phyloP scores from a whole-genome alignment of 2,329 filamentous ascomycete genomes.

The Epichloe coenophiala region DNA sequence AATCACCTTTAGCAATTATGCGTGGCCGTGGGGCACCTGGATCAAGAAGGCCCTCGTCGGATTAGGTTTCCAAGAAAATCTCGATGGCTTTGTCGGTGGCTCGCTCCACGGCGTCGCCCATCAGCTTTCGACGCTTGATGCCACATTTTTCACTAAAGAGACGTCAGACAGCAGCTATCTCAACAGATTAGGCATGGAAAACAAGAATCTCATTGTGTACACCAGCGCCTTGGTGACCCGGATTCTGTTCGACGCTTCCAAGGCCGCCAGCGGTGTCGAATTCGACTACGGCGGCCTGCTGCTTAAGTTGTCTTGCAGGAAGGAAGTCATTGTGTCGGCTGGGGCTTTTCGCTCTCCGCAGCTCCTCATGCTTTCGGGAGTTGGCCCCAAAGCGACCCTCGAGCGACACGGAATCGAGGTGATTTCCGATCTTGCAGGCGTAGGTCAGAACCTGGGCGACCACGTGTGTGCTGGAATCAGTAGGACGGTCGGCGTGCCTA shows the following conservation, averaged over 20 bases:
- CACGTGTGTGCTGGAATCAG: conserved; percentile 18
- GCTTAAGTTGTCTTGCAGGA: conserved; percentile 24
- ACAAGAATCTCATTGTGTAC: neutral
- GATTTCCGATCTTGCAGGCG: conserved; percentile 27
- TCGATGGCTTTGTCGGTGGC: no score
- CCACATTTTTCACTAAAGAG: neutral
- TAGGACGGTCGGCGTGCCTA: neutral
- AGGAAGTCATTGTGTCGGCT: conserved; percentile 45
- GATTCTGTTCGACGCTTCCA: neutral
- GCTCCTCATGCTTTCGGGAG: conserved; percentile 45
- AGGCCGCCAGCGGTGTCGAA: conserved; percentile 16
- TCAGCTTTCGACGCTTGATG: no score
- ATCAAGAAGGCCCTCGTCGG: neutral
- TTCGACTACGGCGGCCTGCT: conserved; percentile 23
- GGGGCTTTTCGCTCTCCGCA: conserved; percentile 44
- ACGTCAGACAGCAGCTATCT: neutral
- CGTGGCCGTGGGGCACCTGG: neutral
- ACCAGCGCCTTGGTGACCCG: neutral
- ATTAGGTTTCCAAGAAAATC: neutral
- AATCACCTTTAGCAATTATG: neutral
- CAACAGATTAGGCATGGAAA: neutral
- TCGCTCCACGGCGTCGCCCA: no score
- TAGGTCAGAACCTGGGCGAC: conserved; percentile 35
- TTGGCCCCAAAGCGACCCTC: conserved; percentile 31
- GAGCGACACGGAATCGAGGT: conserved; percentile 21